phyloP scores from a whole-genome alignment of 163 green algal species.

The Chloromonas sp. region DNA sequence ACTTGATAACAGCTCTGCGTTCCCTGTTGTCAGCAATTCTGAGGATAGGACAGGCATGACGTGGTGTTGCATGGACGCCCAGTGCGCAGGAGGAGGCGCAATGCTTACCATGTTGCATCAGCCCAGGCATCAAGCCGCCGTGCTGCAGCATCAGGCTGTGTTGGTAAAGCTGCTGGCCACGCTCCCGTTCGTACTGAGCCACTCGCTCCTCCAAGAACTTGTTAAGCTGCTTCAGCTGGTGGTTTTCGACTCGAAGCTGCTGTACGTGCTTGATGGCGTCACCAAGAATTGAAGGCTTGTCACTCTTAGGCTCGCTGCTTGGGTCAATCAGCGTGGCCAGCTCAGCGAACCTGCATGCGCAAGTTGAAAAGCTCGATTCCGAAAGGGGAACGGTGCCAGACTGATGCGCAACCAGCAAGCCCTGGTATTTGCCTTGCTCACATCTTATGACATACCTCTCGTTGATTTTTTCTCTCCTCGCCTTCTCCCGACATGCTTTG shows the following conservation, averaged over 20 bases:
- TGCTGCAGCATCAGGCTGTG: conserved; percentile 39
- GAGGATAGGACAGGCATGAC: no score
- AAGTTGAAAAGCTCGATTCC: no score
- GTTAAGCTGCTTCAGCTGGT: conserved; percentile 81
- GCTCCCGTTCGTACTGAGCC: conserved; percentile 44
- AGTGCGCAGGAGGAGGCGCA: no score
- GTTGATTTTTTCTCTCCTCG: conserved; percentile 45
- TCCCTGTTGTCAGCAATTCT: no score
- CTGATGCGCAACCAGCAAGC: no score
- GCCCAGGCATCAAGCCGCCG: not conserved
- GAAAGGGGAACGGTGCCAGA: no score
- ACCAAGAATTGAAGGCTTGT: conserved; percentile 42
- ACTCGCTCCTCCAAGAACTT: conserved; percentile 67
- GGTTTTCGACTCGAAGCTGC: conserved; percentile 68
- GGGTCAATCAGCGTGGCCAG: conserved; percentile 45
- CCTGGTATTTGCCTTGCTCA: no score
- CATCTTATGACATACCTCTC: conserved; percentile 16
- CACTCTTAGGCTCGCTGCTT: conserved; percentile 39
- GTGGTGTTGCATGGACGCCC: no score
- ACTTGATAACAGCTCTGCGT: no score
- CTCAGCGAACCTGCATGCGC: conserved; percentile 37
- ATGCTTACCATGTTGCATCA: conserved; percentile 15
- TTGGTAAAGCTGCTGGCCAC: conserved; percentile 47
- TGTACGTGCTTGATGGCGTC: conserved; percentile 56
- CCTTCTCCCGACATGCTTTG: conserved; percentile 46